Percentiles rank a stretch among this genome's conserved stretches.
Evolutionary conservation across 345 rosid species (phyloP).

Genomic region (Theobroma cacao): DNA sequence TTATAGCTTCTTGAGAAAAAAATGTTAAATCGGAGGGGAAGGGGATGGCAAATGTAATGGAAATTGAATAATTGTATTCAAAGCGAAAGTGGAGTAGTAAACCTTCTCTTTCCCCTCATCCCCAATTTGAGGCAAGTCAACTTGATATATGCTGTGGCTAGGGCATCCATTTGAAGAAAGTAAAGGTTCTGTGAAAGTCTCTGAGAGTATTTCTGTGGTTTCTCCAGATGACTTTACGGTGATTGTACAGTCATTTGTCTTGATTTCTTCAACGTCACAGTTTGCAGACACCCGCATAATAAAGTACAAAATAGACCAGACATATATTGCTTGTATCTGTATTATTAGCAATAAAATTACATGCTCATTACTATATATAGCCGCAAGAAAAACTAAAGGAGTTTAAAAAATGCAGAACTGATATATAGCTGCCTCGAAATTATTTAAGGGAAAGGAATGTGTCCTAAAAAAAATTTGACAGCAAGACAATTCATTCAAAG

Average conservation of each 20-base stretch:
- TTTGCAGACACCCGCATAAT: constrained; percentile 44
- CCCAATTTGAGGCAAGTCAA: constrained; percentile 43
- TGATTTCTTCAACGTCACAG: not conserved
- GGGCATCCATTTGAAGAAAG: constrained; percentile 20
- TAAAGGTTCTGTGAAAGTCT: not conserved
- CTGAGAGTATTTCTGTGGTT: not conserved
- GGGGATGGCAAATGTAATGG: too few relatives aligned
- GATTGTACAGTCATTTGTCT: constrained; percentile 9
- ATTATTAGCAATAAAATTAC: not conserved
- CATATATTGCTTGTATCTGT: constrained; percentile 60
- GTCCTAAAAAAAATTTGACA: not conserved
- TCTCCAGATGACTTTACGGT: not conserved
- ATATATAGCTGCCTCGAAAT: not conserved
- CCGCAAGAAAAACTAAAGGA: not conserved
- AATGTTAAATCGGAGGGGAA: too few relatives aligned
- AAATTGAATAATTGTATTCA: too few relatives aligned
- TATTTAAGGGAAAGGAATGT: not conserved
- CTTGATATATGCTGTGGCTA: constrained; percentile 20
- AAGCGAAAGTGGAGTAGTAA: not conserved
- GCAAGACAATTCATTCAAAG: not conserved
- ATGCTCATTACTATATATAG: not conserved
- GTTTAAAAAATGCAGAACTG: not conserved
- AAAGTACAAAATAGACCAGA: constrained; percentile 66
- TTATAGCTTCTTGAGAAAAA: too few relatives aligned
- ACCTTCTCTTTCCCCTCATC: constrained; percentile 13